Evolutionary conservation across 176 grass and related monocot species (phyloP), one percentile per base, ranked within the genome.

Genomic region (Canna indica): DNA sequence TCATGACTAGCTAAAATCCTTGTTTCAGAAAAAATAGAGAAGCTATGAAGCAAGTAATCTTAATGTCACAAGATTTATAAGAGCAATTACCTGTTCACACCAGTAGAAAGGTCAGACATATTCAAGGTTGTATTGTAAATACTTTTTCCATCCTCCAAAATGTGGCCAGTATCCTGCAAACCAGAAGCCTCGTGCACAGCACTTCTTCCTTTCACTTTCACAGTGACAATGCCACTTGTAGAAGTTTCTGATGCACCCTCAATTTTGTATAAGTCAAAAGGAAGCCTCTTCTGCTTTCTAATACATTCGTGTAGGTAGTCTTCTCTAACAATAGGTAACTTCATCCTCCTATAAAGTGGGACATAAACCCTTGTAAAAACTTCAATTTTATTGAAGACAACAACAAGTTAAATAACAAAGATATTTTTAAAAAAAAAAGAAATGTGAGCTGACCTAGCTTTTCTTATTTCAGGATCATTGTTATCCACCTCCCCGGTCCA

Each of bases 131-230:
- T 91, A 75, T 89, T 91, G 36, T 96, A 96, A 52, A 96, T 96
- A 76, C 81, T 96, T 79, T 87, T 91, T 47, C 78, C 86, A 69
- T 76, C 83, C 79, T 96, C 92, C 77, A 96, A 79, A 87, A 96
- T 91, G 79, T 96, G 92, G 53, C 86, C 73, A 32, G 85, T 87
- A 74, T 96, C 92, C 83, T 96, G 92, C 83, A 96, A 76, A 83
- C 86, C 88, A 39, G 92, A 96, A 20, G 88, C 82, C 74, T 96
- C 92, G 72, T 96, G 92, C 73, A 96, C 92, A 67, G 92, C 92
- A 81, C 92, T 96, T 71, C 79, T 79, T 42, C 92, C 92, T 76
- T 96, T 96, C 64, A 96, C 92, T 91, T 90, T 96, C 77, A 96
- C 88, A 70, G 88, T 96, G 44, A 96, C 82, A 39, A 77, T 89